Conservation (phyloP, 1,139 yeast genomes). For the Lipomyces yarrowii region DNA sequence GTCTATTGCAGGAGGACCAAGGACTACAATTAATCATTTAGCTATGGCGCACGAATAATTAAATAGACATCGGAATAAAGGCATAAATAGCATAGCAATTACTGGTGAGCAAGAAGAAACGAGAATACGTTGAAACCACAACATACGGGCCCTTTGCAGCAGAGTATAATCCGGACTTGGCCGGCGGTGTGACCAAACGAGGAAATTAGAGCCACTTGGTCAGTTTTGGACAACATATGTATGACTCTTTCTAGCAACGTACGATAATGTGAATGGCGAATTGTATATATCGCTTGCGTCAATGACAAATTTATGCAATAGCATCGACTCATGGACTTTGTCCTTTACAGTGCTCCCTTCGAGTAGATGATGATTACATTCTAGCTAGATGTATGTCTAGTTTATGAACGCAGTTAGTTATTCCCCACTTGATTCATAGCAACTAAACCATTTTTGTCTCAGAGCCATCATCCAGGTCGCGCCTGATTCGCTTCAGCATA, state of each 20-base stretch:
- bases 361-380: too few species aligned
- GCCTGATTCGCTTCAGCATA: too few species aligned
- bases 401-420: too few species aligned
- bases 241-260: neutral
- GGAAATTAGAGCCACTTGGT: neutral
- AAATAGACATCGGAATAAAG: neutral
- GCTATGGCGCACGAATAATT: neutral
- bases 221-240: neutral
- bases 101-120: neutral
- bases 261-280: neutral
- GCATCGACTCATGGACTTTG: neutral
- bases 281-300: neutral
- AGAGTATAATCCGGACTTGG: neutral
- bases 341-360: neutral
- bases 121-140: neutral
- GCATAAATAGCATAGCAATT: too few species aligned
- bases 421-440: too few species aligned
- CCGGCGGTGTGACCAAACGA: neutral
- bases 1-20: slow-evolving; percentile 14
- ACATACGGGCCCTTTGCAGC: neutral
- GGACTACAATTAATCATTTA: slow-evolving; percentile 10
- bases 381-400: too few species aligned
- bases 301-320: neutral
- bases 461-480: too few species aligned
- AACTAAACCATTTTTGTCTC: too few species aligned